These are phyloP conservation scores for Kwoniella bestiolae DNA, from an alignment of 768 basidiomycete species.

Conservation along the genomic window DNA sequence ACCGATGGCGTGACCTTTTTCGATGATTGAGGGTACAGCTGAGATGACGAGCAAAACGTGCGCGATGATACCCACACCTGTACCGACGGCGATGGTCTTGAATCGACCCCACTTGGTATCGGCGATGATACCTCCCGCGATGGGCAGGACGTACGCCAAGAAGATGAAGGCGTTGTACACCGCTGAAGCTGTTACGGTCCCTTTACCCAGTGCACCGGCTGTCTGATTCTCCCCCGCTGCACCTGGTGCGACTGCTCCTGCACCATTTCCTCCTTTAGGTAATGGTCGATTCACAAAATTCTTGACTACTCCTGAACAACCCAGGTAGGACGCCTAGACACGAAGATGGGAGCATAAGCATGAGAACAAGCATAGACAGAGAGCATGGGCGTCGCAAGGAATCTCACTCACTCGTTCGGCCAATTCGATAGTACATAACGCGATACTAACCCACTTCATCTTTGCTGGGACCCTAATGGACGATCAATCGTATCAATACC, in stretches of 20 bases:
- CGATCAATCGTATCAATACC: background rate
- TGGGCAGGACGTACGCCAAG: constrained; percentile 52
- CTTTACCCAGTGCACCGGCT: constrained; percentile 53
- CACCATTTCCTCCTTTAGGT: constrained; percentile 50
- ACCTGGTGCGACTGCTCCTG: constrained; percentile 46
- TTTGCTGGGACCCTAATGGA: constrained; percentile 20
- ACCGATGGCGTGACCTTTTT: constrained; percentile 32
- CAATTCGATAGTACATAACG: constrained; percentile 57
- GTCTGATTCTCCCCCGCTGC: constrained; percentile 35
- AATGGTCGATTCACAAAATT: constrained; percentile 53
- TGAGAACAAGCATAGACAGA: background rate
- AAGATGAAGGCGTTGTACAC: constrained; percentile 47
- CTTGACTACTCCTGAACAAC: constrained; percentile 43
- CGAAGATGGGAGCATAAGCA: background rate
- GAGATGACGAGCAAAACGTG: constrained; percentile 54
- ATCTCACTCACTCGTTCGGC: constrained; percentile 47
- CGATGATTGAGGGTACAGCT: constrained; percentile 50
- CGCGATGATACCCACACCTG: constrained; percentile 45
- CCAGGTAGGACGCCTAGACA: constrained; percentile 47
- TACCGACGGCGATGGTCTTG: constrained; percentile 52
- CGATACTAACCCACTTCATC: constrained; percentile 42
- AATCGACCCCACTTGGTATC: constrained; percentile 55
- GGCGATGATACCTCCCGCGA: constrained; percentile 54
- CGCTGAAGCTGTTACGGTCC: constrained; percentile 43
- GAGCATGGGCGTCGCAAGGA: background rate